A percentile compares a stretch with the other conserved stretches of the same genome.
Conservation (phyloP, 2,329 filamentous ascomycete genomes). For the Aspergillus clavatus region DNA sequence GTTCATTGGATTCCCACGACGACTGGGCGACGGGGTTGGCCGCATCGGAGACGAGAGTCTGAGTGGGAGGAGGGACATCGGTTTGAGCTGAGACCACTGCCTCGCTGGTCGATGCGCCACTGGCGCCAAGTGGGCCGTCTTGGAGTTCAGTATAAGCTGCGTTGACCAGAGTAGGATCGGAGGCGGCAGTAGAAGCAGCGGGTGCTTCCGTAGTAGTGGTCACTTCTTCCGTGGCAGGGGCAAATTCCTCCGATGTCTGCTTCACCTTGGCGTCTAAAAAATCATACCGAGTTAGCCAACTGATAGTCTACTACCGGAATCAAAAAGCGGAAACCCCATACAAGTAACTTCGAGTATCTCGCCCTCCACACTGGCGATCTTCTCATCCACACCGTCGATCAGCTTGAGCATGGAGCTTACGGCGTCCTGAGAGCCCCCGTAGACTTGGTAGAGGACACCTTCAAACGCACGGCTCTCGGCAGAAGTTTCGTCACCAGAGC, state of each 20-base stretch:
- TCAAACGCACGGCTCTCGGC: slow-evolving; percentile 59
- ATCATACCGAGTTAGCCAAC: slow-evolving; percentile 7
- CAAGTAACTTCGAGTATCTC: slow-evolving; percentile 52
- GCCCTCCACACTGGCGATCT: slow-evolving; percentile 54
- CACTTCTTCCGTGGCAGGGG: slow-evolving; percentile 34
- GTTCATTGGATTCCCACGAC: slow-evolving; percentile 52
- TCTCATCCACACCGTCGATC: slow-evolving; percentile 56
- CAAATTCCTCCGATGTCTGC: slow-evolving; percentile 44
- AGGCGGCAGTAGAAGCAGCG: slow-evolving; percentile 29
- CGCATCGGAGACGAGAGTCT: slow-evolving; percentile 40
- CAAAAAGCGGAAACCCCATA: slow-evolving; percentile 35
- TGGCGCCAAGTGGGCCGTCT: slow-evolving; percentile 48
- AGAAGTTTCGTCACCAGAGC: slow-evolving; percentile 53
- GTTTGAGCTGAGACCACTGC: slow-evolving; percentile 12
- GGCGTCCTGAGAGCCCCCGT: slow-evolving; percentile 57
- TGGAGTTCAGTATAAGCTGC: slow-evolving; percentile 58
- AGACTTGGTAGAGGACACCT: slow-evolving; percentile 58
- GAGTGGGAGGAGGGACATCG: slow-evolving; percentile 30
- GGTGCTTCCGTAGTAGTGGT: slow-evolving; percentile 32
- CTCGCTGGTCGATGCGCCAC: slow-evolving; percentile 53
- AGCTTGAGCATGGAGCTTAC: slow-evolving; percentile 57
- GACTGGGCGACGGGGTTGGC: slow-evolving; percentile 47
- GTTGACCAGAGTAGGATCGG: slow-evolving; percentile 58
- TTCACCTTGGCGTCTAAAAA: slow-evolving; percentile 51
- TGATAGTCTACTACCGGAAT: neutral